Conservation (phyloP, 257 asterid species). For the Ligustrum vulgare region DNA sequence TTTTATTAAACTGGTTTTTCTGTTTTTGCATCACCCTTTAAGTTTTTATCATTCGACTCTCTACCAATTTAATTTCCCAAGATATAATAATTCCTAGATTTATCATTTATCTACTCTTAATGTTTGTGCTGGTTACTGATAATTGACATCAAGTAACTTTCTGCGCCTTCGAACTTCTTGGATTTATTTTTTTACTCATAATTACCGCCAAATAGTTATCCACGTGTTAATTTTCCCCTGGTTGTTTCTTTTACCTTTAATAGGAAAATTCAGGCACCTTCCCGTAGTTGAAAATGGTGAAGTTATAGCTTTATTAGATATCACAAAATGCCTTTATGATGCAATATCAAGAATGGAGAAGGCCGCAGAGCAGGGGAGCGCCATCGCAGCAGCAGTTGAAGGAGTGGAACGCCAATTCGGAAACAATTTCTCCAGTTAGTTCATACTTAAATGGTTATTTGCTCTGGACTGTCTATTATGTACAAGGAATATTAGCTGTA, state of each 20-base stretch:
- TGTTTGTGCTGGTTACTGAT: background rate
- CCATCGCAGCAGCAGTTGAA: constrained; percentile 97
- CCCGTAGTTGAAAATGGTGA: constrained; percentile 99
- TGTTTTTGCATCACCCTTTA: background rate
- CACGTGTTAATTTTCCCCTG: background rate
- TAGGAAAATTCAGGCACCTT: constrained; percentile 94
- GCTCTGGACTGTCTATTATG: background rate
- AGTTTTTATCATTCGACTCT: background rate
- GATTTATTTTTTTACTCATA: background rate
- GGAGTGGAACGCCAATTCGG: constrained; percentile 96
- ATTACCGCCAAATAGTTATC: background rate
- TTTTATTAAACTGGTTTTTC: background rate
- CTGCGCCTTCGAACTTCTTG: background rate
- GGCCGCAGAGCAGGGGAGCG: constrained; percentile 97
- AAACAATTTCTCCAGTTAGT: constrained; percentile 75
- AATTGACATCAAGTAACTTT: background rate
- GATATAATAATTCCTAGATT: background rate
- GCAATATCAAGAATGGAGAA: constrained; percentile 98
- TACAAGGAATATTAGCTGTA: constrained; percentile 5
- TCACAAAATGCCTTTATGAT: constrained; percentile 93
- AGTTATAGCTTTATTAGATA: constrained; percentile 87
- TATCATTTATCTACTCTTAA: background rate
- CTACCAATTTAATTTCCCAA: background rate
- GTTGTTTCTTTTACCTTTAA: constrained; percentile 19
- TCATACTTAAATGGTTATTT: constrained; percentile 17